Percentiles rank a stretch among this genome's conserved stretches.
Conservation (phyloP, 2,329 filamentous ascomycete genomes). For the Sporothrix globosa region DNA sequence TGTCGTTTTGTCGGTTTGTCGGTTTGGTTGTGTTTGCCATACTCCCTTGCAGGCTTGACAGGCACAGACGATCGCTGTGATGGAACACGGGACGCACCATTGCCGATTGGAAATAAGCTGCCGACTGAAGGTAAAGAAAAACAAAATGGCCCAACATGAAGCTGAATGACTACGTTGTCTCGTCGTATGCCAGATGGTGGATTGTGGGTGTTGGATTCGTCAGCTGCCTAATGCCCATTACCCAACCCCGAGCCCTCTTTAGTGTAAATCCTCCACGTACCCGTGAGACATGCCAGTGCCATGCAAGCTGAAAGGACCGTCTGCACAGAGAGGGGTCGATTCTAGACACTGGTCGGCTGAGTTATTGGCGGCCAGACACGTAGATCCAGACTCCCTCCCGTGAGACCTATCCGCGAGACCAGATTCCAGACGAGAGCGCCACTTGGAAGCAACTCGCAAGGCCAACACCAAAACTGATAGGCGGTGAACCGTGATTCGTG, state of each 20-base stretch:
- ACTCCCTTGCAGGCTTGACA: slow-evolving; percentile 1
- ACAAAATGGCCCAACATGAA: neutral
- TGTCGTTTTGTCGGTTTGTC: neutral
- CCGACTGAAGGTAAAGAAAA: neutral
- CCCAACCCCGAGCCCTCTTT: neutral
- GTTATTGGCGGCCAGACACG: neutral
- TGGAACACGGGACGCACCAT: neutral
- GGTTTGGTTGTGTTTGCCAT: too few relatives aligned
- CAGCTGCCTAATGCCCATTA: neutral
- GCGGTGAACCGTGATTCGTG: neutral
- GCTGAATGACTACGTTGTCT: neutral
- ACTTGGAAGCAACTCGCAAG: neutral
- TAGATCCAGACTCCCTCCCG: neutral
- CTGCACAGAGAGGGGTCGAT: neutral
- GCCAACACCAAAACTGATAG: neutral
- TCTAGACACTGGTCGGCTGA: neutral
- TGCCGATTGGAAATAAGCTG: too few relatives aligned
- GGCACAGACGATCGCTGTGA: slow-evolving; percentile 2
- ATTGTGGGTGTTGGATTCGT: neutral
- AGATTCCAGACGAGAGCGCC: neutral
- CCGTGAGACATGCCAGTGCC: slow-evolving; percentile 19
- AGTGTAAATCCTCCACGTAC: neutral
- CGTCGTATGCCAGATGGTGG: too few relatives aligned
- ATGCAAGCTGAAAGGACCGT: slow-evolving; percentile 15
- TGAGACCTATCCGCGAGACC: neutral